Percentiles rank a stretch among this genome's conserved stretches.
Evolutionary conservation across 176 grass and related monocot species (phyloP).

Genomic region (Neostapfia colusana): DNA sequence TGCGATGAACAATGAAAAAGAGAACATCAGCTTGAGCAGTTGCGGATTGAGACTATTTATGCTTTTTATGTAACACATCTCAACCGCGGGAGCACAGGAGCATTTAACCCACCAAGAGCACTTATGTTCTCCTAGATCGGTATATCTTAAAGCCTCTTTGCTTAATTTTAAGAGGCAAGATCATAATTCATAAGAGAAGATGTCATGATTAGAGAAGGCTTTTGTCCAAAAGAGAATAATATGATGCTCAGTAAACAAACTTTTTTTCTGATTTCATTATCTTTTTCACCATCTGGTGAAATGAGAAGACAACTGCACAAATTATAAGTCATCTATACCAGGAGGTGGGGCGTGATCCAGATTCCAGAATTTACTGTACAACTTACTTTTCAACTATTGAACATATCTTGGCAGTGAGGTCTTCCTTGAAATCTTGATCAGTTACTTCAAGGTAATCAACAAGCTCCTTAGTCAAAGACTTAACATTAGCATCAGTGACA

Average conservation of each 20-base stretch:
- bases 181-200: background rate
- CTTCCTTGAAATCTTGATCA: slow-evolving; percentile 97
- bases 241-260: background rate
- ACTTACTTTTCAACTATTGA: slow-evolving; percentile 96
- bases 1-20: no score
- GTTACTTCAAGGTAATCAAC: slow-evolving; percentile 96
- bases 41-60: no score
- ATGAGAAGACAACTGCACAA: background rate
- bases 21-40: no score
- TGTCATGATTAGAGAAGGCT: slow-evolving; percentile 12
- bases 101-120: no score
- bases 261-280: background rate
- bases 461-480: slow-evolving; percentile 93
- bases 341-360: background rate
- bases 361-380: slow-evolving; percentile 4
- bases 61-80: no score
- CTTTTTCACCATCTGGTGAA: background rate
- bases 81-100: no score
- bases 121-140: no score
- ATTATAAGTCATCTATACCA: background rate
- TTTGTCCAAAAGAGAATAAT: slow-evolving; percentile 1
- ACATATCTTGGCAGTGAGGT: slow-evolving; percentile 92
- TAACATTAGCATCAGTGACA: slow-evolving; percentile 87
- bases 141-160: background rate
- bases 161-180: slow-evolving; percentile 26